Evolutionary conservation across 2,329 filamentous ascomycete species (phyloP).

Genomic region (Esteya vermicola): DNA sequence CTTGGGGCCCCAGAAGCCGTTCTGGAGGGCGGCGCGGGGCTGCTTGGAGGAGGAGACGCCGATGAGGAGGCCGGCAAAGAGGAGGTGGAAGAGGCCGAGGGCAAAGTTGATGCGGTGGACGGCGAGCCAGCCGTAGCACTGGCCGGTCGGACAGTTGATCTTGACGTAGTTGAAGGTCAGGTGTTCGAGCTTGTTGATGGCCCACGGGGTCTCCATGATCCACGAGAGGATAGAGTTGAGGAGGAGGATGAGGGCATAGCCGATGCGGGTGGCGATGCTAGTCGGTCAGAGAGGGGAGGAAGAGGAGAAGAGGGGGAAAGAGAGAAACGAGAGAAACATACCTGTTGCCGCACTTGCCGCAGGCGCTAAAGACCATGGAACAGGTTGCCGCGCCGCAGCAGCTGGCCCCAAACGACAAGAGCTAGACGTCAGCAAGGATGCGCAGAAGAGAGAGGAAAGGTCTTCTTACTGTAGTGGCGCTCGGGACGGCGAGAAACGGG

Average conservation of each 20-base stretch:
- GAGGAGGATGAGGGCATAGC: constrained; percentile 85
- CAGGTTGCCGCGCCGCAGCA: constrained; percentile 96
- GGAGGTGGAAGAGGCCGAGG: constrained; percentile 81
- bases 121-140: constrained; percentile 91
- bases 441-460: constrained; percentile 10
- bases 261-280: constrained; percentile 92
- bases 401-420: constrained; percentile 43
- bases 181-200: constrained; percentile 86
- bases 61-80: constrained; percentile 71
- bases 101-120: constrained; percentile 98
- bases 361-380: constrained; percentile 88
- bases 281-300: constrained; percentile 4
- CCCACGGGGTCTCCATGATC: constrained; percentile 99
- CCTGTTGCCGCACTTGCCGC: constrained; percentile 95
- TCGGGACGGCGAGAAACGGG: constrained; percentile 77
- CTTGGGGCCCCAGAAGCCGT: constrained; percentile 99
- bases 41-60: constrained; percentile 81
- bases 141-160: constrained; percentile 78
- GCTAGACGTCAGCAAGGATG: not conserved
- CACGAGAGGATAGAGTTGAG: constrained; percentile 94
- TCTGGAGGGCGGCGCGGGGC: constrained; percentile 76
- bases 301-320: not conserved
- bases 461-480: constrained; percentile 72
- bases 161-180: constrained; percentile 91
- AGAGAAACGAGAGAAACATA: constrained; percentile 19